Base-by-base conservation (phyloP, 2,329 filamentous ascomycete species). In the Claviceps paspali region DNA sequence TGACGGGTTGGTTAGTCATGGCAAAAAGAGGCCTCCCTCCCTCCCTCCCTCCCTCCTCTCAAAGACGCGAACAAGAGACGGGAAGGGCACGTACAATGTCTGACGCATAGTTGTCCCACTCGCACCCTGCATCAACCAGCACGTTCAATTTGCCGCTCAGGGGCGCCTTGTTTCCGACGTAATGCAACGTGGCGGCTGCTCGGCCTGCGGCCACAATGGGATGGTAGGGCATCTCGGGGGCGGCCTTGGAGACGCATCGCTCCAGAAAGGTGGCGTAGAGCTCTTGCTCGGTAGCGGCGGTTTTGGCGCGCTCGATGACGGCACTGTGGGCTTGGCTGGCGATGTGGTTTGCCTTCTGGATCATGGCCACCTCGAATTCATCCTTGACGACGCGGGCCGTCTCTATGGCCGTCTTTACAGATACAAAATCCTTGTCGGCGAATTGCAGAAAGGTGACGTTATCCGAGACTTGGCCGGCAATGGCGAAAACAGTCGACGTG, bases 181-280 rank as follows among this genome's bases (percentile, higher is more conserved):
- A 95, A 61, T 95, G 88, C 24, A 95, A 68, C 2, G 84, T 91
- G 5, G 86, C 83, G 0, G 82, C 87, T 12, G 82, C 79, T 5
- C 76, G 70, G 9, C 88, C 88, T 24, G 74, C 73, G 0, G 85
- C 88, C 14, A 91, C 76, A 50, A 96, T 95, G 42, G 80, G 79
- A 46, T 82, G 74, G 59, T 96, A 96, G 1, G 88, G 79, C 64
- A 92, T 85, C 49, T 91, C 76, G 52, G 77, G 79, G 36, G 81
- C 80, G 18, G 82, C 82, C 42, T 79, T 68, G 36, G 77, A 70
- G 41, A 91, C 73, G 54, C 83, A 92, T 22, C 70, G 68, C 52
- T 83, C 76, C 9, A 92, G 57, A 54, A 95, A 94, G 1, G 78
- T 60, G 1, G 77, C 87, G 54, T 93, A 80, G 23, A 95, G 73